A percentile compares a stretch with the other conserved stretches of the same genome.
Conservation (phyloP, 345 rosid species). For the Linum tenue region DNA sequence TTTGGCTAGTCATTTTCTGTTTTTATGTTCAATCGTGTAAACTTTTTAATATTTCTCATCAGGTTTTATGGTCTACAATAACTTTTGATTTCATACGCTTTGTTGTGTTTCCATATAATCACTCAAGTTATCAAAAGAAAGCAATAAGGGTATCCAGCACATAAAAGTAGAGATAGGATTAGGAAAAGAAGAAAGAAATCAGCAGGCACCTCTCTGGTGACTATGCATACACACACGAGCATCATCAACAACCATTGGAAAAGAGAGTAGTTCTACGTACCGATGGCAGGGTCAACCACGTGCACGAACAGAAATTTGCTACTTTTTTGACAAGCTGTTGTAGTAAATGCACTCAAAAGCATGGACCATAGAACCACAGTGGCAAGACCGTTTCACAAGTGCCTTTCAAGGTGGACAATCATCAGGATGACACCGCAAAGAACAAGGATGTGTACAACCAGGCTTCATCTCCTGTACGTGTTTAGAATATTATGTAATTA, state of each 20-base stretch:
- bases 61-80: too few relatives aligned
- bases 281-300: slow-evolving; percentile 88
- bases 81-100: too few relatives aligned
- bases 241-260: background rate
- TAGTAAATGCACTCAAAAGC: slow-evolving; percentile 78
- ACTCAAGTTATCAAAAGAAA: background rate
- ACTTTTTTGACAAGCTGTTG: slow-evolving; percentile 56
- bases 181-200: too few relatives aligned
- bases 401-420: slow-evolving; percentile 76
- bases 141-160: background rate
- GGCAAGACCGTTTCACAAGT: slow-evolving; percentile 75
- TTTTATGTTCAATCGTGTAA: too few relatives aligned
- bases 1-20: too few relatives aligned
- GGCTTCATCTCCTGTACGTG: slow-evolving; percentile 64
- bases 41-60: too few relatives aligned
- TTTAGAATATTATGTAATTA: slow-evolving; percentile 1
- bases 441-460: slow-evolving; percentile 61
- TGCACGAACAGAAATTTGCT: slow-evolving; percentile 57
- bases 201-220: background rate
- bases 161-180: too few relatives aligned
- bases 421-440: slow-evolving; percentile 62
- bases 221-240: background rate
- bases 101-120: too few relatives aligned
- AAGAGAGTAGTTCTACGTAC: slow-evolving; percentile 26
- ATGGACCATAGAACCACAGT: slow-evolving; percentile 84